These are phyloP conservation scores for Selaginella moellendorffii DNA, from an alignment of 75 land plant genomes.

Conservation along the genomic window DNA sequence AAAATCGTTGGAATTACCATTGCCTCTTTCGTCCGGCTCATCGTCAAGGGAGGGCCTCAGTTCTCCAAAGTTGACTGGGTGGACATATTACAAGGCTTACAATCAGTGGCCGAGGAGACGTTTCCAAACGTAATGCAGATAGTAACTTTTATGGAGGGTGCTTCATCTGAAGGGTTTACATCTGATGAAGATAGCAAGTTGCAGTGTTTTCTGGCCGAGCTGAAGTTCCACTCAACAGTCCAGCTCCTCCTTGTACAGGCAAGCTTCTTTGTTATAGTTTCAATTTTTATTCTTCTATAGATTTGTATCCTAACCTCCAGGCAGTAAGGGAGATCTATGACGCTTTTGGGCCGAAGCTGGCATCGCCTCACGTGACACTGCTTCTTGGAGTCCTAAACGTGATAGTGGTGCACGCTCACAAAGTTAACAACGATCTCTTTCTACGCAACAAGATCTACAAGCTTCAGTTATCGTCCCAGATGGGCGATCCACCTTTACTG, in stretches of 20 bases:
- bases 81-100: neutral
- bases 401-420: conserved; percentile 32
- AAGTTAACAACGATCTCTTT: conserved; percentile 28
- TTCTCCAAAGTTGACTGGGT: neutral
- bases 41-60: neutral
- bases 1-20: neutral
- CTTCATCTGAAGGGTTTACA: conserved; percentile 19
- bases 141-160: neutral
- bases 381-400: conserved; percentile 35
- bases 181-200: conserved; percentile 34
- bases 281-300: neutral
- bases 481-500: conserved; percentile 50
- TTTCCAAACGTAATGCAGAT: neutral
- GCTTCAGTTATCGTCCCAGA: conserved; percentile 32
- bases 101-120: neutral
- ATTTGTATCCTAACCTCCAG: conserved; percentile 22
- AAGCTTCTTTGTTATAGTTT: too few species aligned
- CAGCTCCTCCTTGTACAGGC: conserved; percentile 57
- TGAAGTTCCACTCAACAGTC: conserved; percentile 46
- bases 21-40: neutral
- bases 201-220: conserved; percentile 22
- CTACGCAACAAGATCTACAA: conserved; percentile 34
- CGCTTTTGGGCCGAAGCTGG: conserved; percentile 16
- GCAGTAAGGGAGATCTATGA: conserved; percentile 38
- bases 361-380: conserved; percentile 18